Evolutionary conservation across 2,329 filamentous ascomycete species (phyloP), one percentile per base, ranked within the genome.

Genomic region (Cytospora piceicola): DNA sequence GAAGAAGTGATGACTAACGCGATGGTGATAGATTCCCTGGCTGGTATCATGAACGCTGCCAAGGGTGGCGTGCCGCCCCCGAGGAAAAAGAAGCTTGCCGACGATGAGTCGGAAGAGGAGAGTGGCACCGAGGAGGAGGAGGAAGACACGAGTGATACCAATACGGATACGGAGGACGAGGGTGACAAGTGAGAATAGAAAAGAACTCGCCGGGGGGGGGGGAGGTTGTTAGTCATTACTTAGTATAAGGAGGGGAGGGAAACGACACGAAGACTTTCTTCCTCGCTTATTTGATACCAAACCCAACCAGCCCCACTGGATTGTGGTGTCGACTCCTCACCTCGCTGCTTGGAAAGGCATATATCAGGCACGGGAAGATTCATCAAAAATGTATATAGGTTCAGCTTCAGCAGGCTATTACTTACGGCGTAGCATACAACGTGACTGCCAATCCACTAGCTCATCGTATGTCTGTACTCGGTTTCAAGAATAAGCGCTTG

Each of bases 41-140:
- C 93, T 58, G 93, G 93, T 67, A 92, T 96, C 78, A 95, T 97
- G 92, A 89, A 89, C 69, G 90, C 90, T 15, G 86, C 96, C 68
- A 96, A 95, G 81, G 90, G 89, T 15, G 90, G 87, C 39, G 81
- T 85, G 49, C 75, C 80, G 34, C 74, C 80, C 49, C 84, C 86
- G 72, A 86, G 83, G 75, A 82, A 82, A 75, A 85, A 82, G 74
- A 81, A 78, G 71, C 75, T 63, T 39, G 58, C 62, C 77, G 85
- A 86, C 2, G 81, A 83, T 6, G 87, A 90, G 56, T 89, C 86
- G 63, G 89, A 92, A 61, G 93, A 94, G 27, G 93, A 96, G 80
- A 96, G 92, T 69, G 90, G 92, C 69, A 93, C 90, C 20, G 92
- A 96, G 67, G 89, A 90, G 67, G 88, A 90, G 72, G 86, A 82